A percentile compares a stretch with the other conserved stretches of the same genome.
Evolutionary conservation across 192 early-diverging fungal genomes (phyloP).

Genomic region (Coemansia sp.): DNA sequence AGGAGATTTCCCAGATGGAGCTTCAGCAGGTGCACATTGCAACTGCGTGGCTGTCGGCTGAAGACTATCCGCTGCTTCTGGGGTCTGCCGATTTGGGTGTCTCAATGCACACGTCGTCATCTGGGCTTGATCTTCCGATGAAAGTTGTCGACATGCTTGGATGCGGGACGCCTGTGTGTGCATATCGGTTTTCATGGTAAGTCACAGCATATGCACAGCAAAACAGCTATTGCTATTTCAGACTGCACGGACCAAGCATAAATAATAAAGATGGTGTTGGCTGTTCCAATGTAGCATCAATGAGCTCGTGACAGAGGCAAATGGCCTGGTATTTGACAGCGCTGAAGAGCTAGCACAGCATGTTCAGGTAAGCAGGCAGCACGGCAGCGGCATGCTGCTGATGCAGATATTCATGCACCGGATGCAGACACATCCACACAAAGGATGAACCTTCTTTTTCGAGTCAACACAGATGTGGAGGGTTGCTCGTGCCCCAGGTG

Average conservation of each 20-base stretch:
- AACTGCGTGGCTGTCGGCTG: constrained; percentile 77
- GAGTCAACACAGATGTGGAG: neutral
- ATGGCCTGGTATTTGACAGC: constrained; percentile 67
- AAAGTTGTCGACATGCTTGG: constrained; percentile 99
- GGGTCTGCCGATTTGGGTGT: constrained; percentile 93
- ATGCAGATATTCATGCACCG: constrained; percentile 15
- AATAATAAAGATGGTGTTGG: too few species aligned
- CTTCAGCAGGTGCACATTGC: constrained; percentile 62
- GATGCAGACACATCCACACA: constrained; percentile 11
- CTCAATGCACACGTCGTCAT: constrained; percentile 90
- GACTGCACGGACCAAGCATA: too few species aligned
- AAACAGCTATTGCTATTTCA: too few species aligned
- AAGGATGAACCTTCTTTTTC: constrained; percentile 1
- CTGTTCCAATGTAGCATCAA: constrained; percentile 49
- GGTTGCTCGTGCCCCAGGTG: neutral
- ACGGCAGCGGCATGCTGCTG: neutral
- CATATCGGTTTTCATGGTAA: constrained; percentile 63
- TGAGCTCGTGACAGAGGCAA: constrained; percentile 67
- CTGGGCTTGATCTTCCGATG: constrained; percentile 96
- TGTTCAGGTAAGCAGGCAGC: constrained; percentile 57
- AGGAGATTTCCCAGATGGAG: constrained; percentile 57
- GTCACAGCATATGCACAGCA: neutral
- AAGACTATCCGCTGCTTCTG: constrained; percentile 85
- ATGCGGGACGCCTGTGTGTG: constrained; percentile 87
- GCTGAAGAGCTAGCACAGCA: constrained; percentile 62